These are phyloP conservation scores for Gypsophila paniculata DNA, from an alignment of 179 eudicot species.

Conservation along the genomic window DNA sequence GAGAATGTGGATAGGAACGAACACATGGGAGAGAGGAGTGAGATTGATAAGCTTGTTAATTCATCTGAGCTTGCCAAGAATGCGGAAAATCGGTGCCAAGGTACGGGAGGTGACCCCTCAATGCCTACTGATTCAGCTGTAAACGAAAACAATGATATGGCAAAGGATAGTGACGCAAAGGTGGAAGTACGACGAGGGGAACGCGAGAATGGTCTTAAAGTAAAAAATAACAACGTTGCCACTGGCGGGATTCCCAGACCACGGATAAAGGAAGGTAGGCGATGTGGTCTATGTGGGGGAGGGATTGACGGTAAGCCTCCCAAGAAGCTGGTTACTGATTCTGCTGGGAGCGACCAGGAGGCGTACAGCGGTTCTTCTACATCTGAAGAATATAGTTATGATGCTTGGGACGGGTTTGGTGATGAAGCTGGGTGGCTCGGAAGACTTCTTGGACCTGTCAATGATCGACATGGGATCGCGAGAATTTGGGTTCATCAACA, in stretches of 20 bases:
- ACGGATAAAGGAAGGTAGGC: conserved; percentile 67
- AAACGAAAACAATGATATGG: conserved; percentile 27
- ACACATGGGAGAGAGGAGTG: conserved; percentile 21
- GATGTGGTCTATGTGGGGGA: conserved; percentile 89
- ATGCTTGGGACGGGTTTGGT: conserved; percentile 89
- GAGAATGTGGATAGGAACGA: conserved; percentile 35
- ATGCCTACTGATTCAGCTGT: conserved; percentile 23
- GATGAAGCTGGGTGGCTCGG: conserved; percentile 97
- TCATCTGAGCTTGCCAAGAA: conserved; percentile 28
- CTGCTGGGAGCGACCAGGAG: conserved; percentile 78
- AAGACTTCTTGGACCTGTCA: conserved; percentile 79
- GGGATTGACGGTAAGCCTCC: conserved; percentile 93
- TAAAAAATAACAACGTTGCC: conserved; percentile 24
- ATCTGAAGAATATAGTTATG: conserved; percentile 76
- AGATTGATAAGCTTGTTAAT: conserved; percentile 24
- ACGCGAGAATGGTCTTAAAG: conserved; percentile 30
- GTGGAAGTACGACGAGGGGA: conserved; percentile 28
- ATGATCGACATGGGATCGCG: conserved; percentile 91
- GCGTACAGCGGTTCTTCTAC: conserved; percentile 79
- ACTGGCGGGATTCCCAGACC: conserved; percentile 31
- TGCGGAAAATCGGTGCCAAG: conserved; percentile 28
- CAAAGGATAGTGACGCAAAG: conserved; percentile 19
- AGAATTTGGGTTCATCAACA: conserved; percentile 98
- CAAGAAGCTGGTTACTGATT: conserved; percentile 56
- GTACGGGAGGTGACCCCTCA: conserved; percentile 22